phyloP scores from a whole-genome alignment of 345 rosid species.

The Trapa bicornis region DNA sequence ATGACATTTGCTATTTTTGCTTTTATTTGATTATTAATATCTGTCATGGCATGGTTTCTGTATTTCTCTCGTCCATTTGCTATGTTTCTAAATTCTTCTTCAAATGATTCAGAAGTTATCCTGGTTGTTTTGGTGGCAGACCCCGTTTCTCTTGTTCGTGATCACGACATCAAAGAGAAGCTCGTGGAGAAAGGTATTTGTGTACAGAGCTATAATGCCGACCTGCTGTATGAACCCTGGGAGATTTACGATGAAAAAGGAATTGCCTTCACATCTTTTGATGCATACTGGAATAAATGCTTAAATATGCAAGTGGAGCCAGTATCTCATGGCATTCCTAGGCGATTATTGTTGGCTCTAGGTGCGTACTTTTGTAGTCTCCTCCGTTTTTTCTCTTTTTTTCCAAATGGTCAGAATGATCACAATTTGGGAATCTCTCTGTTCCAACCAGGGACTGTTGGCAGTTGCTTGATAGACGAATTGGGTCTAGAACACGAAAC shows the following conservation, averaged over 20 bases:
- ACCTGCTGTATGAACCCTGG: slow-evolving; percentile 89
- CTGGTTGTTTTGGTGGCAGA: slow-evolving; percentile 22
- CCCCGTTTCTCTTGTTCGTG: slow-evolving; percentile 78
- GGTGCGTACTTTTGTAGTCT: slow-evolving; percentile 29
- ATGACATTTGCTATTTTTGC: not conserved
- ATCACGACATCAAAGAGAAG: slow-evolving; percentile 65
- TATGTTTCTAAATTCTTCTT: not conserved
- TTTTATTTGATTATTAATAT: too few species aligned
- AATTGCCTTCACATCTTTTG: slow-evolving; percentile 54
- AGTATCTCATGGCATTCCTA: slow-evolving; percentile 53
- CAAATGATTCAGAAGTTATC: not conserved
- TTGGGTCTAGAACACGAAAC: slow-evolving; percentile 72
- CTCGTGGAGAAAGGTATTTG: slow-evolving; percentile 57
- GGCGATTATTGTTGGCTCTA: slow-evolving; percentile 48
- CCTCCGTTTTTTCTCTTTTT: not conserved
- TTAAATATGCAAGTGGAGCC: slow-evolving; percentile 53
- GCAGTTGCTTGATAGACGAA: slow-evolving; percentile 51
- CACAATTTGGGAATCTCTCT: not conserved
- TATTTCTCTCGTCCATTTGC: slow-evolving; percentile 1
- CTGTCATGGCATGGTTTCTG: not conserved
- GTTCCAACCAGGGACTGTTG: slow-evolving; percentile 29
- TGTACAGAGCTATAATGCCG: slow-evolving; percentile 85
- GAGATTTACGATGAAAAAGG: slow-evolving; percentile 63
- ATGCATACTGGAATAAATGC: slow-evolving; percentile 63
- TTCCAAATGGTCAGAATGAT: not conserved